Evolutionary conservation across 352 stramenopile species (phyloP).

Genomic region (Phytophthora fragariaefolia): DNA sequence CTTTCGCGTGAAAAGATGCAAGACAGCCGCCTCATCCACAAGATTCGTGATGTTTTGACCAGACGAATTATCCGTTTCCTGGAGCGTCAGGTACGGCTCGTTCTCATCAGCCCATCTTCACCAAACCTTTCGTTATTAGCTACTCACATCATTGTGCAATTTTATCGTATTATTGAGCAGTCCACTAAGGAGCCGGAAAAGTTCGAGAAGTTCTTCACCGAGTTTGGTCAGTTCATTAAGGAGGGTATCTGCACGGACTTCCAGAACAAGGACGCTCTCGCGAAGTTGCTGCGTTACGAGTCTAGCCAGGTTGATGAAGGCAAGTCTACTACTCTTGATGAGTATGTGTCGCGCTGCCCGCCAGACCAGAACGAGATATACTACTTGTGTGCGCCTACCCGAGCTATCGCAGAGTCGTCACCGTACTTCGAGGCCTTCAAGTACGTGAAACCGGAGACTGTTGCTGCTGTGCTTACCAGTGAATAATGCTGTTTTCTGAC

Average conservation of each 20-base stretch:
- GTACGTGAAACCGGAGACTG: no score
- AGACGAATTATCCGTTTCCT: conserved; percentile 91
- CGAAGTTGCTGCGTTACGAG: conserved; percentile 99
- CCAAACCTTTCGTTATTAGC: background rate
- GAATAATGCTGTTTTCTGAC: no score
- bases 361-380: conserved; percentile 99
- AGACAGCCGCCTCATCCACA: conserved; percentile 96
- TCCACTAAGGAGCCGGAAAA: conserved; percentile 95
- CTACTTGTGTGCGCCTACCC: conserved; percentile 97
- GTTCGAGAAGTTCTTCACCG: conserved; percentile 98
- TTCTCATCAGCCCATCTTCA: background rate
- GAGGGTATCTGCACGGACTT: conserved; percentile 98
- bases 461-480: no score
- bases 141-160: background rate
- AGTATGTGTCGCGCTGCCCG: conserved; percentile 97
- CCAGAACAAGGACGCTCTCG: conserved; percentile 89
- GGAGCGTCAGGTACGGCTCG: conserved; percentile 66
- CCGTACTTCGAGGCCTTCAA: conserved; percentile 99
- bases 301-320: conserved; percentile 92
- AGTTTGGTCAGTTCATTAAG: conserved; percentile 99
- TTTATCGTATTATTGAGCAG: conserved; percentile 39
- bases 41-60: conserved; percentile 97
- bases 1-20: conserved; percentile 99
- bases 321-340: conserved; percentile 96
- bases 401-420: conserved; percentile 95